These are phyloP conservation scores for Ceratobasidium sp. DNA, from an alignment of 1,284 basidiomycete species.

Conservation along the genomic window DNA sequence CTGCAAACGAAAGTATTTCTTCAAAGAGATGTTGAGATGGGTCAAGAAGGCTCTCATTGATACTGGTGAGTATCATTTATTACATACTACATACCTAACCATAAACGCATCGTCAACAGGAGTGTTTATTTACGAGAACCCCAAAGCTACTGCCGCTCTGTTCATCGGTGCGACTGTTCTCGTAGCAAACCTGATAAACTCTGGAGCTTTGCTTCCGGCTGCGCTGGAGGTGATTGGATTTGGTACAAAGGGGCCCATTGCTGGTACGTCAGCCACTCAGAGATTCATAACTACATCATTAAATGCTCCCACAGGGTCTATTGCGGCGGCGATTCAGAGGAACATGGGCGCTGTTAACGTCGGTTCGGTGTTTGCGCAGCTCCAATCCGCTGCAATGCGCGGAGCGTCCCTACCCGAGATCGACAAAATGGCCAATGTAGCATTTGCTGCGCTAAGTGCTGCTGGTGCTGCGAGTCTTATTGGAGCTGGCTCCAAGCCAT, in stretches of 20 bases:
- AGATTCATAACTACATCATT: background rate
- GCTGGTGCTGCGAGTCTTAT: constrained; percentile 3
- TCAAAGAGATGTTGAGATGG: constrained; percentile 19
- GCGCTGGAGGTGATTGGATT: constrained; percentile 25
- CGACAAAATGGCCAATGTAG: constrained; percentile 10
- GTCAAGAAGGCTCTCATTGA: constrained; percentile 22
- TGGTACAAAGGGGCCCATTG: constrained; percentile 5
- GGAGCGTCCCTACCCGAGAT: constrained; percentile 20
- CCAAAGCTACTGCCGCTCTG: constrained; percentile 9
- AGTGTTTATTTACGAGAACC: constrained; percentile 7
- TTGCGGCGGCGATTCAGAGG: constrained; percentile 17
- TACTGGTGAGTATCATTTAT: constrained; percentile 10
- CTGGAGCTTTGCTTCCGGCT: background rate
- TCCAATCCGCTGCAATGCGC: constrained; percentile 39
- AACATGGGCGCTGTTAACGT: constrained; percentile 6
- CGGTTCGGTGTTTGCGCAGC: constrained; percentile 20
- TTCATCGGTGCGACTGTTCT: constrained; percentile 26
- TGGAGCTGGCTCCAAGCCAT: background rate
- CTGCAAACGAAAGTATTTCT: constrained; percentile 13
- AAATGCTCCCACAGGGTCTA: background rate
- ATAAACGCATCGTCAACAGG: background rate
- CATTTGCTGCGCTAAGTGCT: constrained; percentile 2
- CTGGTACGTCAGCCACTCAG: background rate
- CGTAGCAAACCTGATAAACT: background rate
- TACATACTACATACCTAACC: background rate